These are phyloP conservation scores for Ettlia oleoabundans DNA, from an alignment of 139 green algal species.

Conservation along the genomic window DNA sequence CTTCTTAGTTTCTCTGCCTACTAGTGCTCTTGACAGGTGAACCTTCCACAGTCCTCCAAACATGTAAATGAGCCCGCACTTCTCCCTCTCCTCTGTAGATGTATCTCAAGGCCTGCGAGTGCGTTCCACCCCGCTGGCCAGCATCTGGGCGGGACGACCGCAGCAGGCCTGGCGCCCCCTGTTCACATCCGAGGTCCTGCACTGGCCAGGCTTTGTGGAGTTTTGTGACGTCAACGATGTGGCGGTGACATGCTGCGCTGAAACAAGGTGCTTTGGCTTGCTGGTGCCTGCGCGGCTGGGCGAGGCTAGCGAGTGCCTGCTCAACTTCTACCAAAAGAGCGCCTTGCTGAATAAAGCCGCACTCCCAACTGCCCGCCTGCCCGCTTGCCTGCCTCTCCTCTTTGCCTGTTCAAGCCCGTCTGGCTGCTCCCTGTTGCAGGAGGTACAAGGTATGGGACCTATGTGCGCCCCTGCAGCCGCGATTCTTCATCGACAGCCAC, in stretches of 20 bases:
- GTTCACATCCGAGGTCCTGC: constrained; percentile 56
- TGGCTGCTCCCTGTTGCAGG: not conserved
- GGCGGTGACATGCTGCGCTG: constrained; percentile 60
- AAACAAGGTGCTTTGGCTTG: no score
- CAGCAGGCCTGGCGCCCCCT: constrained; percentile 45
- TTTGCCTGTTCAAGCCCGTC: not conserved
- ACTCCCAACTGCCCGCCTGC: no score
- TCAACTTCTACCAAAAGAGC: no score
- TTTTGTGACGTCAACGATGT: constrained; percentile 69
- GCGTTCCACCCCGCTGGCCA: constrained; percentile 8
- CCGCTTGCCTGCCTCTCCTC: not conserved
- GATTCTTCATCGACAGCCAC: not conserved
- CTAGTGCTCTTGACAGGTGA: not conserved
- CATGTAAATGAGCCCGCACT: not conserved
- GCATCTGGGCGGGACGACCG: not conserved
- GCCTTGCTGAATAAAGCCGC: no score
- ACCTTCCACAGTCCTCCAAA: no score
- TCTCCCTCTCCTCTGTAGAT: not conserved
- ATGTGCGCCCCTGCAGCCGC: not conserved
- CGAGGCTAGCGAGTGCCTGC: no score
- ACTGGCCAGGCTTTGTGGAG: constrained; percentile 69
- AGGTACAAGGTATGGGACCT: constrained; percentile 10
- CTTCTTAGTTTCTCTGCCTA: not conserved
- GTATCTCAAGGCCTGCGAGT: not conserved
- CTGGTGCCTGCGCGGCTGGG: no score